Percentiles rank a stretch among this genome's conserved stretches.
Conservation (phyloP, 306 rosid species). For the Neltuma alba region DNA sequence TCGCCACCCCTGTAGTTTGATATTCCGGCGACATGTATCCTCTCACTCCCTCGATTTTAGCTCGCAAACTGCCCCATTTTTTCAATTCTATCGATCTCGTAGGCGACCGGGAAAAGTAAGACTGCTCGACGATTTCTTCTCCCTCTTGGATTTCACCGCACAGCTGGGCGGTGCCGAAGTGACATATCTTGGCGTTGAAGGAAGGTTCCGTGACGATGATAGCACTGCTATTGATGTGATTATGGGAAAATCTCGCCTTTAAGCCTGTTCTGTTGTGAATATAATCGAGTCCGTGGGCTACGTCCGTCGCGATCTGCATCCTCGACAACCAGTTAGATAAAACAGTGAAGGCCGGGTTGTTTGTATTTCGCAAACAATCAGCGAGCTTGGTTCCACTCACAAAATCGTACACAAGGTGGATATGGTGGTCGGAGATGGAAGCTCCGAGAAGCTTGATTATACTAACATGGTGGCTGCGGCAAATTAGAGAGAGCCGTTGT, state of each 20-base stretch:
- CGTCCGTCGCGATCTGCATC: constrained; percentile 83
- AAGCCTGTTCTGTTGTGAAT: constrained; percentile 70
- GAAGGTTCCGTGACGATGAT: constrained; percentile 67
- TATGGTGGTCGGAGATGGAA: constrained; percentile 69
- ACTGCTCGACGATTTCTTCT: constrained; percentile 36
- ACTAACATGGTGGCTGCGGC: constrained; percentile 82
- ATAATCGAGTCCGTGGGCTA: constrained; percentile 85
- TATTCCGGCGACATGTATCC: constrained; percentile 96
- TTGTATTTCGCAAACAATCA: constrained; percentile 60
- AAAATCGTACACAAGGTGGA: constrained; percentile 72
- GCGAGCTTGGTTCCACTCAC: constrained; percentile 67
- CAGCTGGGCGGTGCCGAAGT: constrained; percentile 79
- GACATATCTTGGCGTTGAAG: constrained; percentile 73
- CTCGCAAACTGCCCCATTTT: too few species aligned
- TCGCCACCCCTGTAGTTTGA: constrained; percentile 58
- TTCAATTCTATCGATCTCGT: too few species aligned
- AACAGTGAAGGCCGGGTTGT: constrained; percentile 56
- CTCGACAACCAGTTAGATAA: constrained; percentile 77
- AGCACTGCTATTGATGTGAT: constrained; percentile 71
- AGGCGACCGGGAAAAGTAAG: not conserved
- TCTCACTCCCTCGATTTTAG: constrained; percentile 49
- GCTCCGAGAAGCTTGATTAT: constrained; percentile 81
- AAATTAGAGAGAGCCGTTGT: constrained; percentile 60
- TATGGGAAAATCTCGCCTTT: constrained; percentile 56
- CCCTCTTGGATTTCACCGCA: constrained; percentile 69